These are phyloP conservation scores for Stagonosporopsis vannaccii DNA, from an alignment of 2,329 filamentous ascomycete species.

Conservation along the genomic window DNA sequence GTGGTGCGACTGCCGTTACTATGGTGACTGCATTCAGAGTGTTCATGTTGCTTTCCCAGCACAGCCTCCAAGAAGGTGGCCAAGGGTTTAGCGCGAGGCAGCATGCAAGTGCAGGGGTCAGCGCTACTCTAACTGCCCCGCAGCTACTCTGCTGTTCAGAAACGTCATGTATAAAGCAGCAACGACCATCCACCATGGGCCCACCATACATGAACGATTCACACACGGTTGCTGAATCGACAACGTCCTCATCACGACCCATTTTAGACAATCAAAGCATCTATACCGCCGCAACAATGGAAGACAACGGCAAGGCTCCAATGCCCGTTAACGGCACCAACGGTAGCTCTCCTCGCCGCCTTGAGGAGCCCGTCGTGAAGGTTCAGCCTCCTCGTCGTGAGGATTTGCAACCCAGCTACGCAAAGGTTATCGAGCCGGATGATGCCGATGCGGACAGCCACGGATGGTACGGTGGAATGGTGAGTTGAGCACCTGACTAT, in stretches of 20 bases:
- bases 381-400: slow-evolving; percentile 83
- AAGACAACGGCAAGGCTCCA: slow-evolving; percentile 51
- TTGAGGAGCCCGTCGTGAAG: slow-evolving; percentile 52
- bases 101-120: slow-evolving; percentile 13
- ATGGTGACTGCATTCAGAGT: slow-evolving; percentile 5
- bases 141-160: slow-evolving; percentile 15
- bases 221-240: slow-evolving; percentile 28
- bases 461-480: slow-evolving; percentile 88
- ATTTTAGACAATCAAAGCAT: slow-evolving; percentile 24
- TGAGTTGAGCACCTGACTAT: slow-evolving; percentile 17
- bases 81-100: slow-evolving; percentile 10
- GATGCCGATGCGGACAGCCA: slow-evolving; percentile 73
- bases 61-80: slow-evolving; percentile 14
- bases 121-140: slow-evolving; percentile 29
- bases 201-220: slow-evolving; percentile 20
- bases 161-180: slow-evolving; percentile 32
- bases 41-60: slow-evolving; percentile 2
- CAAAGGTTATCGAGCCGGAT: slow-evolving; percentile 68
- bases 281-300: slow-evolving; percentile 35
- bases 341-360: slow-evolving; percentile 11
- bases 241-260: slow-evolving; percentile 35
- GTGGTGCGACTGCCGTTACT: slow-evolving; percentile 5
- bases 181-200: slow-evolving; percentile 14
- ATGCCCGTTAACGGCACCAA: slow-evolving; percentile 27
- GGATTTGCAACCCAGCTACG: slow-evolving; percentile 86